Evolutionary conservation across 208 protist species (phyloP).

Genomic region (Trypanosomatidae sp.): DNA sequence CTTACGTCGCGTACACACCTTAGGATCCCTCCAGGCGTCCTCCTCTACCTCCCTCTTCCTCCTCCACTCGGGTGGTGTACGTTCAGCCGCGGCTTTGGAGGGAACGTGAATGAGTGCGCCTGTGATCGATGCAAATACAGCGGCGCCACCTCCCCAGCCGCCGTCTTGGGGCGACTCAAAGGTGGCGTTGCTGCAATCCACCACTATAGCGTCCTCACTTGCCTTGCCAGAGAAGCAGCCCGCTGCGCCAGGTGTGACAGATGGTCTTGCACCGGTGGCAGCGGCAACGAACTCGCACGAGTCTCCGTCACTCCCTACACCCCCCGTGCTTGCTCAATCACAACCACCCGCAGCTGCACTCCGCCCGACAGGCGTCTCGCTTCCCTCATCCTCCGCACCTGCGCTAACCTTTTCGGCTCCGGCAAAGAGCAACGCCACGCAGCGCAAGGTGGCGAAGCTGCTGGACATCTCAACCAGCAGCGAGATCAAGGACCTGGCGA

Average conservation of each 20-base stretch:
- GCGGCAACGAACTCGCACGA: background rate
- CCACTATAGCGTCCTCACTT: background rate
- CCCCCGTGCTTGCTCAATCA: background rate
- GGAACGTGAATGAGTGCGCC: background rate
- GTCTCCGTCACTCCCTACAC: background rate
- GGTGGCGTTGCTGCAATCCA: background rate
- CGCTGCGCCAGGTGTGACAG: background rate
- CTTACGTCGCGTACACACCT: background rate
- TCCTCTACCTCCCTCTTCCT: background rate
- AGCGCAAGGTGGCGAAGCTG: constrained; percentile 37
- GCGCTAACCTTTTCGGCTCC: background rate
- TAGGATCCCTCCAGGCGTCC: background rate
- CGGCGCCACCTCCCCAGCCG: background rate
- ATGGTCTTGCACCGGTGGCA: background rate
- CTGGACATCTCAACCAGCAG: constrained; percentile 63
- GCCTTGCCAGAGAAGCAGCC: background rate
- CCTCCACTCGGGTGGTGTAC: background rate
- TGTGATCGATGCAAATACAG: no score
- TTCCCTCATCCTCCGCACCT: background rate
- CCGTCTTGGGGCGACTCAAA: background rate
- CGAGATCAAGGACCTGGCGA: constrained; percentile 56
- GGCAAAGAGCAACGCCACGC: constrained; percentile 15
- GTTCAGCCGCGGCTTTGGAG: background rate
- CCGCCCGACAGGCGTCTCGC: background rate
- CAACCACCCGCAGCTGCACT: background rate